Base-by-base conservation (phyloP, 192 early-diverging fungal genomes). In the Backusella mclennaniae region DNA sequence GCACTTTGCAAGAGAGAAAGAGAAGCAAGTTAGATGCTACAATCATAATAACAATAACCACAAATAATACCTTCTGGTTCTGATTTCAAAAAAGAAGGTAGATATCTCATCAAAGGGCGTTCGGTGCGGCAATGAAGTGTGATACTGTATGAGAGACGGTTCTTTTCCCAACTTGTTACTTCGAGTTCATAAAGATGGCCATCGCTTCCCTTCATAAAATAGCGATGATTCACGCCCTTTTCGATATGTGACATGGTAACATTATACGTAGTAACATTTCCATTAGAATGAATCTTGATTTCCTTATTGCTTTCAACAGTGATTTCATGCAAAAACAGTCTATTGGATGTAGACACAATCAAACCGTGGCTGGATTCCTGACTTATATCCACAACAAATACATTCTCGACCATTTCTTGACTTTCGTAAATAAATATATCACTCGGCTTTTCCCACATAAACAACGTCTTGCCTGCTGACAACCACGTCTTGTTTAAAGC, bases 111-210 rank as follows among this genome's bases (percentile, higher is more conserved):
- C 14, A 71, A 42, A 49, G 70, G 39, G 7, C 70, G 21, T 9
- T 21, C 23, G 0, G 70, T 71, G 9, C 39, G 44, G 21, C 44
- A 49, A 14, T 14, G 12, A 7, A 33, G 8, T 17, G 23, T 26
- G 14, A 4, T 11, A 4, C 23, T 26, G 26, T 23, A 63, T 12
- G 8, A 9, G 23, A 63, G 23, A 26, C 12, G 56, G 23, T 14
- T 12, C 9, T 29, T 63, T 9, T 63, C 26, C 56, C 56, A 63
- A 4, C 5, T 4, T 63, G 21, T 26, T 14, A 63, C 23, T 14
- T 63, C 56, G 17, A 71, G 19, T 33, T 71, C 70, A 35, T 49
- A 33, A 44, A 71, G 42, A 49, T 71, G 70, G 17, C 70, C 70
- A 33, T 71, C 70, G 29, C 23, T 46, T 5, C 70, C 70, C 15